Conservation (phyloP, 352 stramenopile genomes). For the Pythium aquatile region DNA sequence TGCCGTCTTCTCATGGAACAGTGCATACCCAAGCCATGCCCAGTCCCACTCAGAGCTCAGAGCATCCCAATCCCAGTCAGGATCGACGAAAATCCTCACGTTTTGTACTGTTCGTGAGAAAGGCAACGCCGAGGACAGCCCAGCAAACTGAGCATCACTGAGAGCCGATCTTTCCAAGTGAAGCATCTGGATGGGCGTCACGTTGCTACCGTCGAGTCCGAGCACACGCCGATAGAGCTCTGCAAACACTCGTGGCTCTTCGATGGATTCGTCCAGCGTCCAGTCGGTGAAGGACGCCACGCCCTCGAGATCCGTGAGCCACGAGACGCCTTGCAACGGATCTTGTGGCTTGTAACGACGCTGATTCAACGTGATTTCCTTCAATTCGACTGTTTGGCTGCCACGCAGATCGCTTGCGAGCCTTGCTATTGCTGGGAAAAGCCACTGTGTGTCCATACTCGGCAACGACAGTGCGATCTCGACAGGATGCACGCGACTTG, state of each 20-base stretch:
- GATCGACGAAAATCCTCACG: background rate
- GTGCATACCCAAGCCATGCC: slow-evolving; percentile 12
- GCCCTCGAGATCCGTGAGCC: background rate
- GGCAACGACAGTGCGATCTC: slow-evolving; percentile 12
- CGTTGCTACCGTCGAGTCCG: background rate
- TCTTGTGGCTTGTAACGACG: slow-evolving; percentile 1
- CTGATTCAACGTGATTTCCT: slow-evolving; percentile 14
- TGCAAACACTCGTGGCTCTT: background rate
- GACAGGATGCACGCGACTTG: background rate
- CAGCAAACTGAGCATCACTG: background rate
- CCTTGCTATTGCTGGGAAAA: background rate
- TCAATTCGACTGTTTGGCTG: background rate
- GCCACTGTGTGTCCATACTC: slow-evolving; percentile 21
- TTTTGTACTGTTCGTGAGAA: background rate
- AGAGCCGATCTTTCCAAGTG: background rate
- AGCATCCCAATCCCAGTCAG: slow-evolving; percentile 11
- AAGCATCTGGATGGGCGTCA: slow-evolving; percentile 6
- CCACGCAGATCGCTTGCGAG: background rate
- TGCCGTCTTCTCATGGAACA: slow-evolving; percentile 2
- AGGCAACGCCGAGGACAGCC: slow-evolving; percentile 4
- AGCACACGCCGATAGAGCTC: slow-evolving; percentile 9
- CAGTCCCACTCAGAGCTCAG: background rate
- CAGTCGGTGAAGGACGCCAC: slow-evolving; percentile 1
- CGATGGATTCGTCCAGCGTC: slow-evolving; percentile 17
- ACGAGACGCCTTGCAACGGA: slow-evolving; percentile 6